Evolutionary conservation across 192 early-diverging fungal species (phyloP), one percentile per base, ranked within the genome.

Genomic region (Backusella morwellensis): DNA sequence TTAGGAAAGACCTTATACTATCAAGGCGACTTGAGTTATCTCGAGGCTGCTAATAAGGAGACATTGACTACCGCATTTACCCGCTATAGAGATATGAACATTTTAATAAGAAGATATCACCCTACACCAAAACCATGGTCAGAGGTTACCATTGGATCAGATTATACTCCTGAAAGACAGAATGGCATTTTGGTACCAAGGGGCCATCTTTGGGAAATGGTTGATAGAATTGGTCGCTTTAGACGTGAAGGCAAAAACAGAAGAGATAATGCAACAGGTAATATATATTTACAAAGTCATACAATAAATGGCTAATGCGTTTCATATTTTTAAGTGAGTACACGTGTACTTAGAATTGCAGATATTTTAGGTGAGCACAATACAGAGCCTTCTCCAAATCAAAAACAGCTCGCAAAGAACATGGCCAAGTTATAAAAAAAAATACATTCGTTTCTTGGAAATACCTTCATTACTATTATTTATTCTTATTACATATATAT

Each of bases 31-130:
- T 76, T 87, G 50, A 88, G 90, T 5, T 95, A 94, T 81, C 88
- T 96, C 77, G 95, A 96, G 77, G 90, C 93, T 17, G 86, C 93
- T 72, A 96, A 95, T 80, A 94, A 93, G 77, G 95, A 96, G 71
- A 96, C 93, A 0, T 72, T 96, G 40, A 91, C 91, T 70, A 95
- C 94, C 78, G 93, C 92, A 29, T 87, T 95, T 63, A 85, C 84
- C n/a, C 85, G 92, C 12, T 80, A 93, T 32, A 83, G 89, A 75
- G 90, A 95, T 70, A 85, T 91, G 83, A 90, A 90, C 3, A 88
- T 94, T 21, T 74, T 95, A 8, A 71, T 89, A 73, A 89, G 87
- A 36, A 83, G 83, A 41, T 82, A 84, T 35, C 83, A 79, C 17
- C 26, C 35, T 44, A 81, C 66, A 40, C 69, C 77, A 36, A 90